Percentiles rank a stretch among this genome's conserved stretches.
Evolutionary conservation across 257 asterid species (phyloP).

Genomic region (Eucommia ulmoides): DNA sequence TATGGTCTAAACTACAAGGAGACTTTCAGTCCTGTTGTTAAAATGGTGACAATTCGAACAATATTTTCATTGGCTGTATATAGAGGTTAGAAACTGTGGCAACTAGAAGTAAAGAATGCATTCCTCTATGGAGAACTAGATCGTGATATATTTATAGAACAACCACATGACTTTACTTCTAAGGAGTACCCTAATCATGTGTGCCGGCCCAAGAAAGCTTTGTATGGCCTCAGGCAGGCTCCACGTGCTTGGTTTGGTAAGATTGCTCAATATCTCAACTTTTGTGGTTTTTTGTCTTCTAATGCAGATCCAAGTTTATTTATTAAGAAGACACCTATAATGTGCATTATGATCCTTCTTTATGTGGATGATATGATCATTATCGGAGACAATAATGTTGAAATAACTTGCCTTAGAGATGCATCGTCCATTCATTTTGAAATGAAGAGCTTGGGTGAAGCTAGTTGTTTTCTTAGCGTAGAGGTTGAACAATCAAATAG

Average conservation of each 20-base stretch:
- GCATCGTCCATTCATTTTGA: not conserved
- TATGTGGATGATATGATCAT: not conserved
- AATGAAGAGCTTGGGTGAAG: not conserved
- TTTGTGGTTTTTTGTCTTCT: not conserved
- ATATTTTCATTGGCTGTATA: not conserved
- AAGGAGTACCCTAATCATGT: not conserved
- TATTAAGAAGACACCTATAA: not conserved
- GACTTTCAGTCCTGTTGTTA: not conserved
- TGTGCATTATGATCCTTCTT: not conserved
- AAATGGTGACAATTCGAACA: not conserved
- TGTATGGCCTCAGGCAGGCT: not conserved
- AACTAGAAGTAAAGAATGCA: not conserved
- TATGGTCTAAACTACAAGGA: not conserved
- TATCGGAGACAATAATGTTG: too few relatives aligned
- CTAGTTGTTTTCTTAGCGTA: not conserved
- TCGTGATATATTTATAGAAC: not conserved
- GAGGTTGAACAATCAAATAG: not conserved
- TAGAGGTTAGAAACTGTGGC: not conserved
- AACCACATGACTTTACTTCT: not conserved
- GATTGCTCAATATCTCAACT: not conserved
- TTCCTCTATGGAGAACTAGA: not conserved
- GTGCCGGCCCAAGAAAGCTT: not conserved
- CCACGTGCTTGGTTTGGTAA: not conserved
- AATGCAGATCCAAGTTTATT: not conserved
- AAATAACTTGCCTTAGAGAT: not conserved